Percentiles rank a stretch among this genome's conserved stretches.
phyloP scores from a whole-genome alignment of 2,329 filamentous ascomycete species.

The Colletotrichum gigasporum region DNA sequence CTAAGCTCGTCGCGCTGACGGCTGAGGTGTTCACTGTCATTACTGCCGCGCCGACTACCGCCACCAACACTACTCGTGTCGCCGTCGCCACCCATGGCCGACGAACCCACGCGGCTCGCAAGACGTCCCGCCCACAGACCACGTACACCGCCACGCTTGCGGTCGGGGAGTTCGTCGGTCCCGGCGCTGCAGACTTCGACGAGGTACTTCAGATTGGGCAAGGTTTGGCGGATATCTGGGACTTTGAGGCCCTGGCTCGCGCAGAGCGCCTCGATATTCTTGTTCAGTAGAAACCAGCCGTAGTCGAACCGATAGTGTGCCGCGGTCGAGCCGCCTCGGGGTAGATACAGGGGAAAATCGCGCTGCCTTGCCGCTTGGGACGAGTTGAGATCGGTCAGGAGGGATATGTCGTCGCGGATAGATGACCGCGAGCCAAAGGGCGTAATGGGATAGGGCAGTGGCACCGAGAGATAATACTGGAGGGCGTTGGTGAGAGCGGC shows the following conservation, averaged over 20 bases:
- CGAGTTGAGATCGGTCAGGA: constrained; percentile 50
- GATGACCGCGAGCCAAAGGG: constrained; percentile 78
- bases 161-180: constrained; percentile 67
- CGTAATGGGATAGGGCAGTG: constrained; percentile 82
- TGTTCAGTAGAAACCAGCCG: constrained; percentile 95
- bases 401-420: constrained; percentile 79
- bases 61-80: constrained; percentile 50
- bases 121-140: constrained; percentile 64
- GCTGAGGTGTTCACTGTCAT: constrained; percentile 51
- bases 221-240: constrained; percentile 88
- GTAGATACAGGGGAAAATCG: constrained; percentile 82
- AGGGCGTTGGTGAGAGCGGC: constrained; percentile 79
- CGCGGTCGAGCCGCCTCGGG: constrained; percentile 66
- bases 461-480: constrained; percentile 82
- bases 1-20: constrained; percentile 53
- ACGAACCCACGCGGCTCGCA: constrained; percentile 41
- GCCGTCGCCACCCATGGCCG: constrained; percentile 40
- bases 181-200: constrained; percentile 90
- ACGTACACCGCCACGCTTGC: constrained; percentile 69
- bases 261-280: constrained; percentile 82
- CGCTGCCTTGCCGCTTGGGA: constrained; percentile 56
- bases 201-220: constrained; percentile 93
- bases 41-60: constrained; percentile 53
- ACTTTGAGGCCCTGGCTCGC: constrained; percentile 77
- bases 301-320: constrained; percentile 95